These are phyloP conservation scores for Exophiala alcalophila DNA, from an alignment of 2,329 filamentous ascomycete genomes.

Conservation along the genomic window DNA sequence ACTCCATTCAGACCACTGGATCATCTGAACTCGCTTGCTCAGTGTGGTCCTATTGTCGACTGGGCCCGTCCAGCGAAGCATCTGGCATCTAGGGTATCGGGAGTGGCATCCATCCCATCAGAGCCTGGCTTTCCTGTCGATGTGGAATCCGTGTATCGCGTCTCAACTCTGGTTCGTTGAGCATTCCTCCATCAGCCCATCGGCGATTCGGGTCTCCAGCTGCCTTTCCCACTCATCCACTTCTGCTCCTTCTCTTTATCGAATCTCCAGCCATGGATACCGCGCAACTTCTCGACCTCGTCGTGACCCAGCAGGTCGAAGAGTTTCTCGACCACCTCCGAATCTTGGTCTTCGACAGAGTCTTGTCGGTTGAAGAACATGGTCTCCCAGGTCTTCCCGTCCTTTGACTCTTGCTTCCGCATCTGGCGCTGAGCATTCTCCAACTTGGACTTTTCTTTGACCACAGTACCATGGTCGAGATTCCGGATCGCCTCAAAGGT, in stretches of 20 bases:
- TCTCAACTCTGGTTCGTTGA: no score
- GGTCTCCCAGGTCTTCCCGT: constrained; percentile 74
- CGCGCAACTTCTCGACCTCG: constrained; percentile 16
- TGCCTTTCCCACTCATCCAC: constrained; percentile 18
- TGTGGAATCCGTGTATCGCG: no score
- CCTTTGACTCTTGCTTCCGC: constrained; percentile 71
- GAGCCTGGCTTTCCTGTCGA: background rate
- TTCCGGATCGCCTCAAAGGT: constrained; percentile 77
- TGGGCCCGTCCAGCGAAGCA: no score
- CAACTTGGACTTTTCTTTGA: constrained; percentile 79
- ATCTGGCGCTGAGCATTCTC: constrained; percentile 81
- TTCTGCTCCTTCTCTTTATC: constrained; percentile 19
- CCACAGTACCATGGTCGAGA: constrained; percentile 79
- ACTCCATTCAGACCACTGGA: no score
- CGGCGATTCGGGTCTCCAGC: constrained; percentile 15
- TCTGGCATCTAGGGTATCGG: no score
- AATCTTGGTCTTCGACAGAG: background rate
- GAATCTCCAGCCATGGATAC: constrained; percentile 25
- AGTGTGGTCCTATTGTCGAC: no score
- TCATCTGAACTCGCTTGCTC: no score
- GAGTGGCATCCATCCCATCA: no score
- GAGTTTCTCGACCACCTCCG: constrained; percentile 5
- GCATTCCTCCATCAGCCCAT: constrained; percentile 19
- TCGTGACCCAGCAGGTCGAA: constrained; percentile 9
- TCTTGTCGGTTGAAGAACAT: constrained; percentile 64